A percentile compares a stretch with the other conserved stretches of the same genome.
These are phyloP conservation scores for Colletotrichum sp. DNA, from an alignment of 2,329 filamentous ascomycete species.

Conservation along the genomic window DNA sequence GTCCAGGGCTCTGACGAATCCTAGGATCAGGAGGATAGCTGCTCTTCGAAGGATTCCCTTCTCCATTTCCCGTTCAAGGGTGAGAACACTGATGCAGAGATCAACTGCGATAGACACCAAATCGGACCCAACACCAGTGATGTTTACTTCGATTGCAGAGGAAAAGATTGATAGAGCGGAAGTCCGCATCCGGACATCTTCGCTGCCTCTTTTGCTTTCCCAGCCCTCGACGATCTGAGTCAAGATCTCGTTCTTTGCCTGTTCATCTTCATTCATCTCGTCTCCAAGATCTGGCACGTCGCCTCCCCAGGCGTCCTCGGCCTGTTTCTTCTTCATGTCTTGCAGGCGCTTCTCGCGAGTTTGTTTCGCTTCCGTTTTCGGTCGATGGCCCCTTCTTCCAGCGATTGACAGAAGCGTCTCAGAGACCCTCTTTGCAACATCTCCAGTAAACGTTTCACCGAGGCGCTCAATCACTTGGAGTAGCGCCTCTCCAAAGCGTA, in stretches of 20 bases:
- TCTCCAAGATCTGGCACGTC: constrained; percentile 55
- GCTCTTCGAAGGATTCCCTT: constrained; percentile 71
- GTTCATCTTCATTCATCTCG: constrained; percentile 47
- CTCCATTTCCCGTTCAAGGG: constrained; percentile 64
- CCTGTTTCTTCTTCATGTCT: constrained; percentile 54
- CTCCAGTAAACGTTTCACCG: constrained; percentile 59
- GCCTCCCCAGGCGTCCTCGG: constrained; percentile 60
- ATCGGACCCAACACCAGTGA: constrained; percentile 58
- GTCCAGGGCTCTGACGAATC: constrained; percentile 66
- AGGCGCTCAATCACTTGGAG: constrained; percentile 68
- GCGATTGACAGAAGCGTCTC: constrained; percentile 68
- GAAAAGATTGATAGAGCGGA: constrained; percentile 73
- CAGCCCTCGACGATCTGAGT: constrained; percentile 24
- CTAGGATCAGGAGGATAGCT: constrained; percentile 67
- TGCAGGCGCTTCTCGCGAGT: constrained; percentile 53
- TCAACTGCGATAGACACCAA: constrained; percentile 65
- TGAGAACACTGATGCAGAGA: constrained; percentile 65
- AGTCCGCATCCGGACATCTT: constrained; percentile 65
- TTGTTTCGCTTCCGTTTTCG: constrained; percentile 64
- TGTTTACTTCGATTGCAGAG: constrained; percentile 63
- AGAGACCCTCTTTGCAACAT: constrained; percentile 55
- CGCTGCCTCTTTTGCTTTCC: constrained; percentile 23
- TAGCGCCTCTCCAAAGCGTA: constrained; percentile 73
- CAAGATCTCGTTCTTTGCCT: constrained; percentile 54
- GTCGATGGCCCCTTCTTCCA: constrained; percentile 65